Evolutionary conservation across 2,329 filamentous ascomycete genomes (phyloP).

Genomic region (Fusarium agapanthi): DNA sequence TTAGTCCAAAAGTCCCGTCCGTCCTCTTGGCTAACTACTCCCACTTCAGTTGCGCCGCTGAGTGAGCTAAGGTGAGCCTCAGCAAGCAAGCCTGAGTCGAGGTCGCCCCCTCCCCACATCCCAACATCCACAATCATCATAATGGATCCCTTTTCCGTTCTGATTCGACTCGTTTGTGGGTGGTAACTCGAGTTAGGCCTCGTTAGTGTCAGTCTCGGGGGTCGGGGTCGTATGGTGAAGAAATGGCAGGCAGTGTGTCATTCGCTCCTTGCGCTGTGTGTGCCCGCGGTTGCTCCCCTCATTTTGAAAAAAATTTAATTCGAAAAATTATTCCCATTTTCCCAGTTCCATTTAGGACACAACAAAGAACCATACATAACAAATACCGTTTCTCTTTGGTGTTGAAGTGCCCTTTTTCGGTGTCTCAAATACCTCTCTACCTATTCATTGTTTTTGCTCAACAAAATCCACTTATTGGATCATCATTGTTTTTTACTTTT

Average conservation of each 20-base stretch:
- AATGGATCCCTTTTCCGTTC: constrained; percentile 5
- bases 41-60: background rate
- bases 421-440: constrained; percentile 4
- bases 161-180: constrained; percentile 29
- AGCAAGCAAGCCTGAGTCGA: constrained; percentile 1
- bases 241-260: constrained; percentile 24
- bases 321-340: constrained; percentile 29
- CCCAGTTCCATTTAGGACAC: constrained; percentile 6
- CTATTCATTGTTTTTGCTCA: background rate
- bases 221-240: constrained; percentile 5
- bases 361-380: constrained; percentile 30
- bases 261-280: constrained; percentile 31
- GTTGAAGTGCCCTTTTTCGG: constrained; percentile 16
- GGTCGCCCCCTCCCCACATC: constrained; percentile 31
- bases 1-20: background rate
- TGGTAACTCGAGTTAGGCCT: constrained; percentile 9
- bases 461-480: constrained; percentile 28
- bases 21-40: background rate
- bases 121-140: constrained; percentile 15
- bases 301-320: constrained; percentile 42
- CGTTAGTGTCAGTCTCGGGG: constrained; percentile 7
- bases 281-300: constrained; percentile 32
- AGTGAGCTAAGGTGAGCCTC: background rate
- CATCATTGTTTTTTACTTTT: constrained; percentile 10
- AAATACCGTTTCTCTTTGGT: constrained; percentile 10